Base-by-base conservation (phyloP, 805 yeast species). In the Zygosaccharomyces kombuchaensis region DNA sequence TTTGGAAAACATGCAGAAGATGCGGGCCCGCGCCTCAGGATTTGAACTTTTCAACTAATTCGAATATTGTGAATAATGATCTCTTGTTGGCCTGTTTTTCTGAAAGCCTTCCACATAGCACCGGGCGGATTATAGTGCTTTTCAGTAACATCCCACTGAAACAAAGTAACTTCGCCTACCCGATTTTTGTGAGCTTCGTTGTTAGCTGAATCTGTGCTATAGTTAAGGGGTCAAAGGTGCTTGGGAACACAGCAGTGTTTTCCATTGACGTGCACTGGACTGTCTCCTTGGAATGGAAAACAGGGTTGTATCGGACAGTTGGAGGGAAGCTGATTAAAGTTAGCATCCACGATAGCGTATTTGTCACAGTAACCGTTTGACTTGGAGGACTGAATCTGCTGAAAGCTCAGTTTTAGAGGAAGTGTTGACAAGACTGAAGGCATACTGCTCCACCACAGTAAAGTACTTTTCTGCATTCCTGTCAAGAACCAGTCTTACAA, bases 351-450 rank as follows among this genome's bases (percentile, higher is more conserved):
- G 75, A 71, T 81, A 79, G 60, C 84, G 77, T 80, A 84, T 39
- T 87, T 80, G 67, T 82, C 87, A 47, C 80, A 71, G 68, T 82
- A 80, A 82, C 60, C 82, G 72, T 67, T 87, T 78, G 34, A 84
- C 76, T 69, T 82, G 87, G 66, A 82, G 71, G 25, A 82, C 87
- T 17, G 87, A 87, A 65, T 82, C 87, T 46, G 82, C 82, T 43
- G 82, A 76, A 44, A 87, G 76, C 69, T 81, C 85, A 73, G 80
- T 75, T 57, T 78, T 82, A 36, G 85, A 85, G 36, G 80, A 83
- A 9, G 50, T 43, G 67, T 81, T 82, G 45, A 81, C 70, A 34
- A 87, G 87, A 17, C 82, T 67, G 68, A 82, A 82, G 4, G 87
- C 87, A 51, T 68, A 67, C 62, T 73, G 77, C 59, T 71, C 79